Evolutionary conservation across 139 green algal genomes (phyloP), one percentile per base, ranked within the genome.

Genomic region (Tetradesmus obliquus): DNA sequence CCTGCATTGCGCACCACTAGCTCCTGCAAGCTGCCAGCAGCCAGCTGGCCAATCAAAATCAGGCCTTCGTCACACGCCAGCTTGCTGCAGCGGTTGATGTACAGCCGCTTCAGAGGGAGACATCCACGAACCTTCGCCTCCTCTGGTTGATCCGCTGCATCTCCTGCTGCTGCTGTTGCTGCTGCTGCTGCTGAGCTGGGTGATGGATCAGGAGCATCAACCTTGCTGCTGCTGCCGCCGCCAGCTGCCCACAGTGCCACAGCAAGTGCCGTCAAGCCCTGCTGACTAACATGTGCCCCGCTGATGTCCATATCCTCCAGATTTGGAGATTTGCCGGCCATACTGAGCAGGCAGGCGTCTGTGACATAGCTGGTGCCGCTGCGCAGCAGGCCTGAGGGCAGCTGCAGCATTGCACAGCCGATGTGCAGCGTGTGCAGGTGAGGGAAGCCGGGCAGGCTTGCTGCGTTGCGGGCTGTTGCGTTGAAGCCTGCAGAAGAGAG

Each of bases 371-470:
- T 89, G 3, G 13, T 69, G 86, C 86, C 86, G 5, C 51, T 69
- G 6, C 85, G 76, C 2, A 89, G 15, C 13, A 89, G 17, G 6
- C 85, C 86, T 7, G 86, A 83, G 0, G 69, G 86, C 20, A 90
- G 69, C 19, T 90, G 86, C n/a, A 84, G 71, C 53, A 84, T 83
- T n/a, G 71, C 71, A 7, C 53, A 72, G 51, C 86, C 86, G 0
- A 90, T 15, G 53, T 90, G 86, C 19, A 90, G 71, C 66, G 86
- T 84, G 15, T 90, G 71, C 22, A 90, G 71, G 53, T 83, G 71
- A 3, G 86, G 71, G 0, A 83, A 90, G 71, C 86, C 86, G 0
- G 86, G 69, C 15, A 71, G 53, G 1, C 12, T 12, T 13, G 45
- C 55, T 24, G 69, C 7, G 9, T 3, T 22, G 10, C 69, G 51